Evolutionary conservation across 305 asterid genomes (phyloP), one percentile per base, ranked within the genome.

Genomic region (Coffea humblotiana): DNA sequence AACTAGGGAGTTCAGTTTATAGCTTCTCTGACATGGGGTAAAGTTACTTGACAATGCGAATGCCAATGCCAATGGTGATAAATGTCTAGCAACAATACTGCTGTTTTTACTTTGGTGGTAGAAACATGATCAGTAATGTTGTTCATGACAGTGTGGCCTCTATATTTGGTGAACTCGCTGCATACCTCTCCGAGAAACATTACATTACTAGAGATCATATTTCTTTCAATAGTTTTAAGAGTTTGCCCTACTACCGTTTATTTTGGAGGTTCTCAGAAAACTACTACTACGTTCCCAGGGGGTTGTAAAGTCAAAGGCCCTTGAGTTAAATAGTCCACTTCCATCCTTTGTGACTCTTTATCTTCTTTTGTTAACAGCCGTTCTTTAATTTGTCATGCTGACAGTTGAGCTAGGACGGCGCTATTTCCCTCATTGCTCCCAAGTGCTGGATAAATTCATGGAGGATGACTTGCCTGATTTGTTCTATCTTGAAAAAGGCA

Each of bases 391-490:
- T 32, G 32, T 6, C 56, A 75, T 78, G 85, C 71, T 83, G 77
- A 67, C 86, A 92, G 97, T 92, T 81, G 92, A 91, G 81, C 82
- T 91, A 79, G 96, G 96, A 23, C 78, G 82, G 64, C 90, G 91
- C 14, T 90, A 90, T 81, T 92, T 91, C 66, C 96, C 96, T 29
- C 80, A 90, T 65, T 92, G 97, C 90, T 92, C 96, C 10, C 91
- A 86, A 81, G 96, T 91, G 74, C 85, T 90, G 83, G 97, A 90
- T 83, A 91, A 85, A 81, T 89, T 91, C 60, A 89, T 89, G 94
- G 93, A 92, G 78, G 93, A 91, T 56, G 97, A 90, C 76, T 82
- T 83, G 47, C 89, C 88, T 0, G 94, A 90, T 47, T 64, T 86
- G 2, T 56, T 86, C 79, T 88, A 86, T 85, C 94, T 91, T 3